These are phyloP conservation scores for Dacryopinax primogenitus DNA, from an alignment of 768 basidiomycete genomes.

Conservation along the genomic window DNA sequence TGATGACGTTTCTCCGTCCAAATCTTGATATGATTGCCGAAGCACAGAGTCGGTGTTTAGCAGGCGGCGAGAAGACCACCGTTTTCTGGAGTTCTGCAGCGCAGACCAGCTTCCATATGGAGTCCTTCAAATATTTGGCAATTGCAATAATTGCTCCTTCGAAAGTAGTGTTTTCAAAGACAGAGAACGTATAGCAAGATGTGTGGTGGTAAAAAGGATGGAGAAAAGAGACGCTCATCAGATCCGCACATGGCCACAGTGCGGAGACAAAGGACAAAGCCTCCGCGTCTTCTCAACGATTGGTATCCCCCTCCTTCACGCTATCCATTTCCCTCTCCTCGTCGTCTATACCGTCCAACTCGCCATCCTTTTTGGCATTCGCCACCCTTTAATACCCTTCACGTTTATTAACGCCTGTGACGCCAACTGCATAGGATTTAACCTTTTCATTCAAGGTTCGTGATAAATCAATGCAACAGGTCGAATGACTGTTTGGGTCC, in stretches of 20 bases:
- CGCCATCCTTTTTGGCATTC: neutral
- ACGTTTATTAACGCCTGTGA: neutral
- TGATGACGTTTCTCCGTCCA: too few relatives aligned
- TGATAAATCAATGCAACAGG: neutral
- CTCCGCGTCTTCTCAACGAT: neutral
- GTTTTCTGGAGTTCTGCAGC: too few relatives aligned
- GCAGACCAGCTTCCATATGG: too few relatives aligned
- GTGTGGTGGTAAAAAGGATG: neutral
- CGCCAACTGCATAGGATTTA: neutral
- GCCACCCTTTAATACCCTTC: neutral
- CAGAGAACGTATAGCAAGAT: neutral
- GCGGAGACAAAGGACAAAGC: slow-evolving; percentile 5
- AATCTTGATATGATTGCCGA: too few relatives aligned
- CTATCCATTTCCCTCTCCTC: neutral
- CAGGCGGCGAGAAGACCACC: too few relatives aligned
- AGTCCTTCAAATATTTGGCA: too few relatives aligned
- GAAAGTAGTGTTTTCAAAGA: too few relatives aligned
- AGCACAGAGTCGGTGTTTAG: too few relatives aligned
- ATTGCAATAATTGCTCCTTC: too few relatives aligned
- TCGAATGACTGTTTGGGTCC: neutral
- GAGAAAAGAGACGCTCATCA: slow-evolving; percentile 1
- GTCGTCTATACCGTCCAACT: neutral
- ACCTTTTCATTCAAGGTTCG: neutral
- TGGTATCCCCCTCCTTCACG: neutral
- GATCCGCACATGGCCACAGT: neutral